These are phyloP conservation scores for Avena insularis DNA, from an alignment of 176 grass and related monocot species.

Conservation along the genomic window DNA sequence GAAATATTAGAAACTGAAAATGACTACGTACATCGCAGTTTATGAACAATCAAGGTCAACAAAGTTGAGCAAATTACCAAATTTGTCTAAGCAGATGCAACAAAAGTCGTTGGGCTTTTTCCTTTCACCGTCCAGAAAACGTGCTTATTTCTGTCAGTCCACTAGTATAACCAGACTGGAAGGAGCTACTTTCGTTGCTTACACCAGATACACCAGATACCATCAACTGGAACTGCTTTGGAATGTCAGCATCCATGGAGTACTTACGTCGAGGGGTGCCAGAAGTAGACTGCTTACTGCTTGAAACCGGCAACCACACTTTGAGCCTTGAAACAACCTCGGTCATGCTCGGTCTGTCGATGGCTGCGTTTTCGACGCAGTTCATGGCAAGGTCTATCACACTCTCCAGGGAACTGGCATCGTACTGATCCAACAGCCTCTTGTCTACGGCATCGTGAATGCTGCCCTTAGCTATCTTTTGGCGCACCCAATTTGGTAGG, in stretches of 20 bases:
- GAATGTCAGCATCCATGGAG: conserved; percentile 7
- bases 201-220: background rate
- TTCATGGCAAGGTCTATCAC: conserved; percentile 32
- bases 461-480: background rate
- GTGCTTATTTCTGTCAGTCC: background rate
- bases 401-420: background rate
- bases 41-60: too few species aligned
- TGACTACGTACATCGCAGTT: too few species aligned
- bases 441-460: background rate
- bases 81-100: background rate
- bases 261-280: background rate
- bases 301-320: background rate
- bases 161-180: background rate
- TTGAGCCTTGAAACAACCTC: conserved; percentile 22
- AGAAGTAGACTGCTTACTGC: background rate
- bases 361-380: background rate
- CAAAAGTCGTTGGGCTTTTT: background rate
- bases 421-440: background rate
- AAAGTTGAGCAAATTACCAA: background rate
- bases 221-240: background rate
- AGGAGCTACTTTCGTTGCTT: background rate
- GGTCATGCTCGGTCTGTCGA: conserved; percentile 15
- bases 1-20: too few species aligned
- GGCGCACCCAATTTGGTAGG: conserved; percentile 9
- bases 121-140: background rate